These are phyloP conservation scores for Vachellia pachyceras DNA, from an alignment of 306 rosid species.

Conservation along the genomic window DNA sequence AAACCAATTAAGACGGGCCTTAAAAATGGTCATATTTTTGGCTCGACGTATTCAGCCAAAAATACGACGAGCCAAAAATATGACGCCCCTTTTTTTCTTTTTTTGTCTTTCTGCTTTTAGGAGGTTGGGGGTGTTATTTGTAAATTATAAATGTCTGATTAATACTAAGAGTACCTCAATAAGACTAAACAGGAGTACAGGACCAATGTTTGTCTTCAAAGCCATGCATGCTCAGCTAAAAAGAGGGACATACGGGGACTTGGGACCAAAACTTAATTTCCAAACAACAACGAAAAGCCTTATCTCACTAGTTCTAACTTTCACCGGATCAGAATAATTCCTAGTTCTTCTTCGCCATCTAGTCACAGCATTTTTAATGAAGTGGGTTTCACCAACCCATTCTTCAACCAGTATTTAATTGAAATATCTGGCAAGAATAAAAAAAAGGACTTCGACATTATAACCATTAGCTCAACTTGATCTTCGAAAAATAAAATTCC, in stretches of 20 bases:
- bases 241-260: neutral
- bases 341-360: constrained; percentile 10
- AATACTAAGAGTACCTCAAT: neutral
- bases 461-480: neutral
- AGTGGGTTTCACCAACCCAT: constrained; percentile 9
- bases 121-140: neutral
- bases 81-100: neutral
- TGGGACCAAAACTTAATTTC: constrained; percentile 4
- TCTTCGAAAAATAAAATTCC: neutral
- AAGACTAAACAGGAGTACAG: constrained; percentile 13
- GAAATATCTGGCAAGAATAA: constrained; percentile 9
- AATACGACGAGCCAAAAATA: constrained; percentile 21
- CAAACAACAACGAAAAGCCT: neutral
- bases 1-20: constrained; percentile 23
- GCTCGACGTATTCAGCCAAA: too few species aligned
- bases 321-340: constrained; percentile 8
- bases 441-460: neutral
- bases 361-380: constrained; percentile 1
- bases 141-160: neutral
- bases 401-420: constrained; percentile 5
- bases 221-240: neutral
- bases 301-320: neutral
- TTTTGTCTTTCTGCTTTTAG: neutral
- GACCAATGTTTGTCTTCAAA: constrained; percentile 7
- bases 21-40: too few species aligned